Conservation (phyloP, 2,329 filamentous ascomycete genomes). For the Aurifilum marmelostoma region DNA sequence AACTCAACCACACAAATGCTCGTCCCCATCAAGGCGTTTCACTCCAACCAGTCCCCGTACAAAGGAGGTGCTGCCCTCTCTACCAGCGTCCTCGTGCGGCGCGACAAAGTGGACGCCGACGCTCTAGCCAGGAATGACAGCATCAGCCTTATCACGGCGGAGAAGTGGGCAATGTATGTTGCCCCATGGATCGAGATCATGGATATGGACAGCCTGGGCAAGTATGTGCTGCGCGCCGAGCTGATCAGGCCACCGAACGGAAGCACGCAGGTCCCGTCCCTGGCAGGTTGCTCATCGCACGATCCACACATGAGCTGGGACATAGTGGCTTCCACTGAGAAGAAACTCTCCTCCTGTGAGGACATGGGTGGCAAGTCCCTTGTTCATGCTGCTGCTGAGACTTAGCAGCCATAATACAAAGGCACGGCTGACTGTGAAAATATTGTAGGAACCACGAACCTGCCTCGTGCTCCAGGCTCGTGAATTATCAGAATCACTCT, state of each 20-base stretch:
- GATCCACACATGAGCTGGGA: neutral
- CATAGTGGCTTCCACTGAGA: neutral
- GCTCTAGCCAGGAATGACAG: neutral
- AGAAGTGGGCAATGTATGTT: conserved; percentile 2
- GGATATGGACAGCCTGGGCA: neutral
- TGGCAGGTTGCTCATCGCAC: neutral
- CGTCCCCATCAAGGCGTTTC: neutral
- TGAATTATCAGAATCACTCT: neutral
- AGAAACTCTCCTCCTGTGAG: neutral
- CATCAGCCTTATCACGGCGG: neutral
- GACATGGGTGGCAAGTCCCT: neutral
- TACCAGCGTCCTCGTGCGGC: neutral
- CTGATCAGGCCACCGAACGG: neutral
- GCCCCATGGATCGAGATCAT: conserved; percentile 2
- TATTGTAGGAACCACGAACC: neutral
- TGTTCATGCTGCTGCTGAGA: neutral
- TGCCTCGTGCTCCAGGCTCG: neutral
- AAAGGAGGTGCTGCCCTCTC: neutral
- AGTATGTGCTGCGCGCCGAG: conserved; percentile 3
- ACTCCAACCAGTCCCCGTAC: neutral
- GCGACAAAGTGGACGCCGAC: neutral
- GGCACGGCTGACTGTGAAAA: neutral
- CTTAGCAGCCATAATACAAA: no score
- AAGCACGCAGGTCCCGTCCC: neutral
- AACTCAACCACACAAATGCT: neutral